phyloP scores from a whole-genome alignment of 2,329 filamentous ascomycete species.

The Leptodontidium sp. region DNA sequence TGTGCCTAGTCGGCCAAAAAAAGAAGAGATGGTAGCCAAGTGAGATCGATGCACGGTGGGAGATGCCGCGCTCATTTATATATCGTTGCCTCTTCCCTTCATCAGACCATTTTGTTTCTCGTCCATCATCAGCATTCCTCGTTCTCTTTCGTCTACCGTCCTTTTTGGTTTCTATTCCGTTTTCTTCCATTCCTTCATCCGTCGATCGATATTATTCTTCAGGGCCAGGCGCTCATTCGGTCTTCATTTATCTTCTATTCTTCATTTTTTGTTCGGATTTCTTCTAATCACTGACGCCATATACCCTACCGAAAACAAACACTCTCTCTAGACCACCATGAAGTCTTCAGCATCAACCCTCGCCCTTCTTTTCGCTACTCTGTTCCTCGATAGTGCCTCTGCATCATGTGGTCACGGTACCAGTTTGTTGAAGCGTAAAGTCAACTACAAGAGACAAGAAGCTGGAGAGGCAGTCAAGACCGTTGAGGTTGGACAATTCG shows the following conservation, averaged over 20 bases:
- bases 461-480: constrained; percentile 18
- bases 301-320: constrained; percentile 7
- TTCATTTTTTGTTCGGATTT: not conserved
- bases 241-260: constrained; percentile 4
- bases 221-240: constrained; percentile 20
- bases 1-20: not conserved
- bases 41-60: not conserved
- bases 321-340: constrained; percentile 19
- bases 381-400: constrained; percentile 26
- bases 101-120: constrained; percentile 20
- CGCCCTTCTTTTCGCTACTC: constrained; percentile 19
- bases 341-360: constrained; percentile 19
- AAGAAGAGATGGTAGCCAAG: constrained; percentile 15
- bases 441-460: constrained; percentile 25
- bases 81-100: constrained; percentile 11
- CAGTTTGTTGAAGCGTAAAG: constrained; percentile 29
- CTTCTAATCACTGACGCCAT: not conserved
- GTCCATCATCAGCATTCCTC: constrained; percentile 15
- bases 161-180: constrained; percentile 9
- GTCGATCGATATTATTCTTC: constrained; percentile 22
- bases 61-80: not conserved
- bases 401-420: constrained; percentile 38
- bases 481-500: constrained; percentile 32
- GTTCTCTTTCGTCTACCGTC: constrained; percentile 5
- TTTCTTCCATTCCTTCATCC: constrained; percentile 17